These are phyloP conservation scores for Saccharomyces eubayanus DNA, from an alignment of 805 yeast genomes.

Conservation along the genomic window DNA sequence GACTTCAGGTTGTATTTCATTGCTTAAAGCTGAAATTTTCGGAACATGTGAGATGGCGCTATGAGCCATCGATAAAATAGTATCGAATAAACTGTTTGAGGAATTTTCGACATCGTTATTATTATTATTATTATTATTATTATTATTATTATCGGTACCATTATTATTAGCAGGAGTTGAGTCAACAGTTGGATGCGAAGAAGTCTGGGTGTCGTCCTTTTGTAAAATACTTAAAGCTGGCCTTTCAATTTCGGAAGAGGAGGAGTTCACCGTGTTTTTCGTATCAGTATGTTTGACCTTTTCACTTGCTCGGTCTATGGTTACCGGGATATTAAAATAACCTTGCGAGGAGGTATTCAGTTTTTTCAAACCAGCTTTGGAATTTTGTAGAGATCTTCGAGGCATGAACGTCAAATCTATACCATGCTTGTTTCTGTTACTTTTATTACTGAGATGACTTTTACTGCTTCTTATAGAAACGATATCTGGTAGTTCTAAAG, in stretches of 20 bases:
- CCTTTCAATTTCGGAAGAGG: background rate
- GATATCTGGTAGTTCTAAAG: constrained; percentile 21
- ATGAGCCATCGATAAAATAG: constrained; percentile 41
- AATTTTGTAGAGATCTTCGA: constrained; percentile 18
- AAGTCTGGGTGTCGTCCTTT: background rate
- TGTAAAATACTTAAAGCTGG: background rate
- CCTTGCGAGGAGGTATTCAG: constrained; percentile 8
- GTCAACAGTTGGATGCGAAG: background rate
- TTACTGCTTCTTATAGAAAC: constrained; percentile 16
- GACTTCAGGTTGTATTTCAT: background rate
- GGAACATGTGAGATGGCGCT: constrained; percentile 34
- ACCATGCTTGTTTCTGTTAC: constrained; percentile 1
- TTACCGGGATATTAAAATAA: constrained; percentile 17
- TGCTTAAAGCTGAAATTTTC: constrained; percentile 4
- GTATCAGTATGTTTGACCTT: background rate
- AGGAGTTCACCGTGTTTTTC: background rate
- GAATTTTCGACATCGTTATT: constrained; percentile 1
- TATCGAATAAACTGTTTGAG: constrained; percentile 34
- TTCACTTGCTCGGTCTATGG: constrained; percentile 8
- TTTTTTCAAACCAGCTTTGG: constrained; percentile 14
- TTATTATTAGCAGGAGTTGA: background rate
- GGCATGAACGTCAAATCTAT: constrained; percentile 7
- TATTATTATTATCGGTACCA: background rate
- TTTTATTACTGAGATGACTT: constrained; percentile 6
- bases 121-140: background rate